Evolutionary conservation across 23 red algal genomes (phyloP).

Genomic region (Gracilaria domingensis): DNA sequence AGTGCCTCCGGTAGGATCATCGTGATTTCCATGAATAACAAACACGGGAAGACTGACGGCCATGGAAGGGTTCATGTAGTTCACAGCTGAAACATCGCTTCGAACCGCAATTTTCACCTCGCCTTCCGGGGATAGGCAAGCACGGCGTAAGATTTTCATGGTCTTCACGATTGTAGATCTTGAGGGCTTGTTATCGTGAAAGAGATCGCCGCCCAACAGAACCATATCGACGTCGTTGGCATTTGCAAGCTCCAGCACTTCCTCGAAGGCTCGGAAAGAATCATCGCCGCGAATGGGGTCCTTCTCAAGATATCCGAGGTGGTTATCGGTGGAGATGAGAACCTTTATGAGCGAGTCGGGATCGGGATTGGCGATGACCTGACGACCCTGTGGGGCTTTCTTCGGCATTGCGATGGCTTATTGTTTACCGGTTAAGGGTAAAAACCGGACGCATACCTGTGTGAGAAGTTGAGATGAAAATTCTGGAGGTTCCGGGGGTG

Average conservation of each 20-base stretch:
- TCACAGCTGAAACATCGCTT: slow-evolving; percentile 57
- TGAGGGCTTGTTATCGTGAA: slow-evolving; percentile 96
- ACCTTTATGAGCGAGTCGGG: slow-evolving; percentile 80
- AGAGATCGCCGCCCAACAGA: slow-evolving; percentile 92
- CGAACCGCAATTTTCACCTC: slow-evolving; percentile 49
- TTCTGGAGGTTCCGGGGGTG: too few relatives aligned
- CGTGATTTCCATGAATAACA: slow-evolving; percentile 98
- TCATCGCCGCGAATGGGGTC: slow-evolving; percentile 90
- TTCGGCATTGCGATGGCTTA: not conserved
- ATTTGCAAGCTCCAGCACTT: slow-evolving; percentile 80
- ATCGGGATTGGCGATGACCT: not conserved
- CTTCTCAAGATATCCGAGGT: slow-evolving; percentile 94
- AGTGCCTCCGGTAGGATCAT: slow-evolving; percentile 85
- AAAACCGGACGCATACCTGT: too few relatives aligned
- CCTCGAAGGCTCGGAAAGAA: slow-evolving; percentile 93
- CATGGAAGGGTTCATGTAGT: slow-evolving; percentile 81
- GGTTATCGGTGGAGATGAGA: slow-evolving; percentile 95
- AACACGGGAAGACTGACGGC: slow-evolving; percentile 89
- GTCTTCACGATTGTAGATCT: slow-evolving; percentile 73
- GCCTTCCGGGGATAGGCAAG: slow-evolving; percentile 58
- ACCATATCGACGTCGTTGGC: slow-evolving; percentile 83
- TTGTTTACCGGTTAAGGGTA: too few relatives aligned
- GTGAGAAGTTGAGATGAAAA: too few relatives aligned
- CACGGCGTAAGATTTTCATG: slow-evolving; percentile 63
- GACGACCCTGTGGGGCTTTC: not conserved